Conservation (phyloP, 805 yeast species). For the Metschnikowia cerradonensis region DNA sequence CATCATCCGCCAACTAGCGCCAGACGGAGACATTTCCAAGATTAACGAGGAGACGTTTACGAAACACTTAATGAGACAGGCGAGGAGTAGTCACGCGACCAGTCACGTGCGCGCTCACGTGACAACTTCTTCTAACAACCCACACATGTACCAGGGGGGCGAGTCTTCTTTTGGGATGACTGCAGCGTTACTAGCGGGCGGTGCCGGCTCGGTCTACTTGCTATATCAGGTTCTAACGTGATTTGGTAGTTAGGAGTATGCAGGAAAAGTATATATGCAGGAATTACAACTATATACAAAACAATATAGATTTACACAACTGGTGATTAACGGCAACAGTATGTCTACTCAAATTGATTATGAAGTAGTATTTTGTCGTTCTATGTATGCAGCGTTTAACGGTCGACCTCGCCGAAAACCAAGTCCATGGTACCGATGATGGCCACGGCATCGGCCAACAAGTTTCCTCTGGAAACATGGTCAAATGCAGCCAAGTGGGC, state of each 20-base stretch:
- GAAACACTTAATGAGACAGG: slow-evolving; percentile 40
- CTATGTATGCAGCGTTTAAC: slow-evolving; percentile 37
- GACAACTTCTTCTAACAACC: slow-evolving; percentile 11
- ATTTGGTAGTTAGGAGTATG: background rate
- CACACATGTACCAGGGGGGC: slow-evolving; percentile 36
- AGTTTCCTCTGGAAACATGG: slow-evolving; percentile 80
- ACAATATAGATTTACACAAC: no score
- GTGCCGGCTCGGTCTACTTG: slow-evolving; percentile 29
- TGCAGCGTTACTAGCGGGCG: slow-evolving; percentile 26
- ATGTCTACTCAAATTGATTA: no score
- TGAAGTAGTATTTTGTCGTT: background rate
- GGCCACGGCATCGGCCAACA: slow-evolving; percentile 88
- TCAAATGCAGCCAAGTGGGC: slow-evolving; percentile 88
- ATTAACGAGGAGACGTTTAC: slow-evolving; percentile 39
- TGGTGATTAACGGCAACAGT: no score
- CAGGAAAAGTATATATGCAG: no score
- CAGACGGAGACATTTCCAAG: slow-evolving; percentile 28
- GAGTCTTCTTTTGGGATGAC: slow-evolving; percentile 17
- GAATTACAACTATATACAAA: no score
- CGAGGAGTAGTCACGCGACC: slow-evolving; percentile 14
- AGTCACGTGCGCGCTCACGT: background rate
- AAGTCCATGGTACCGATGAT: slow-evolving; percentile 94
- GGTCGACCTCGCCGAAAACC: slow-evolving; percentile 92
- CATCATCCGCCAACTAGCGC: slow-evolving; percentile 31
- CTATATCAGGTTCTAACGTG: slow-evolving; percentile 20